Conservation (phyloP, 169 alveolate species). For the Pseudocohnilembus persalinus region DNA sequence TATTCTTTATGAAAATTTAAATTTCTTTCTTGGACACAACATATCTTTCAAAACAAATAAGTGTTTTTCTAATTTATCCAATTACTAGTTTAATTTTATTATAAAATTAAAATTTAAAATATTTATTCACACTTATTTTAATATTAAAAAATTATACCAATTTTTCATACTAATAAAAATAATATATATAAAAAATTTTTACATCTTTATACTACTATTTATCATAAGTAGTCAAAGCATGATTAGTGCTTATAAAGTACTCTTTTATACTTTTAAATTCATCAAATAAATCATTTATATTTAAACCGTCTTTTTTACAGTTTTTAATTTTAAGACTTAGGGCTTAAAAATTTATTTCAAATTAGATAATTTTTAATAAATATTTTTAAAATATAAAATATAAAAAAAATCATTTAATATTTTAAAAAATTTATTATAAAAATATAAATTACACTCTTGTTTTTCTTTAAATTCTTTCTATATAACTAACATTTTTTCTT, state of each 20-base stretch:
- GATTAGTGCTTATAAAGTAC: slow-evolving; percentile 28
- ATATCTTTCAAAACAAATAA: slow-evolving; percentile 19
- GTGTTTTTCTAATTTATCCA: slow-evolving; percentile 40
- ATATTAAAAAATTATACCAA: no score
- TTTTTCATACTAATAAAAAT: no score
- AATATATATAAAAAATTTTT: no score
- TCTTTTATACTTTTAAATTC: slow-evolving; percentile 30
- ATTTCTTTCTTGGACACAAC: slow-evolving; percentile 28
- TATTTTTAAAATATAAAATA: no score
- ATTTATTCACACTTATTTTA: no score
- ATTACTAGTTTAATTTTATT: no score
- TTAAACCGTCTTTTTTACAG: slow-evolving; percentile 12
- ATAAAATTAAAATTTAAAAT: slow-evolving; percentile 9
- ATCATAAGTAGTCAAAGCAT: slow-evolving; percentile 46
- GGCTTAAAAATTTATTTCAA: no score
- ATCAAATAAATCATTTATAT: slow-evolving; percentile 17
- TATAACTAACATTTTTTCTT: slow-evolving; percentile 34
- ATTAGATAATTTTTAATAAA: no score
- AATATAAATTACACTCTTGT: slow-evolving; percentile 27
- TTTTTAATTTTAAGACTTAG: slow-evolving; percentile 21
- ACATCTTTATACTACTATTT: slow-evolving; percentile 48
- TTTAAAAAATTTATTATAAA: not conserved
- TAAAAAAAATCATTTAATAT: slow-evolving; percentile 1
- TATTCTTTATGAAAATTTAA: slow-evolving; percentile 27
- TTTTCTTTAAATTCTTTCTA: slow-evolving; percentile 33